These are phyloP conservation scores for Elaeagnus macrophylla DNA, from an alignment of 306 rosid genomes.

Conservation along the genomic window DNA sequence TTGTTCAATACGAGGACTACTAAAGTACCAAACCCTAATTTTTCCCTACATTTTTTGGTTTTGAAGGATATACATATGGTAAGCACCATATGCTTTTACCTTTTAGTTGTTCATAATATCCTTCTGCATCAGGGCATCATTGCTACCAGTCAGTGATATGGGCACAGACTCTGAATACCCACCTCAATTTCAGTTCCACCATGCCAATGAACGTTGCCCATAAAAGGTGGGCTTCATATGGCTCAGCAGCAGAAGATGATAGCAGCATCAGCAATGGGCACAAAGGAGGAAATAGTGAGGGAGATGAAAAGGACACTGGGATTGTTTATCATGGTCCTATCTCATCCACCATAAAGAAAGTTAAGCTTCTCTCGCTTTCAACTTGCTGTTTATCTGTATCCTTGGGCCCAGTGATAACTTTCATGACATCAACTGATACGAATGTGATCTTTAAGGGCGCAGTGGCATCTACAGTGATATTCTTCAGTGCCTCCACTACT, in stretches of 20 bases:
- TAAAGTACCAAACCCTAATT: too few relatives aligned
- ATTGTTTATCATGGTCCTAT: conserved; percentile 69
- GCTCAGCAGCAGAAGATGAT: conserved; percentile 43
- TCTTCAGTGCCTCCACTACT: conserved; percentile 68
- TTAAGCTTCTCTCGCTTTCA: conserved; percentile 82
- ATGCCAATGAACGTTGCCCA: conserved; percentile 27
- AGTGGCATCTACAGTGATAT: conserved; percentile 70
- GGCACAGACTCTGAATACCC: conserved; percentile 18
- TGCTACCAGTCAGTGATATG: conserved; percentile 29
- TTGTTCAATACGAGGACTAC: too few relatives aligned
- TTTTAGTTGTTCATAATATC: conserved; percentile 5
- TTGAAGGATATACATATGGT: not conserved
- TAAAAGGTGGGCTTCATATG: conserved; percentile 70
- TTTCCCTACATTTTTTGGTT: too few relatives aligned
- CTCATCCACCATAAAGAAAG: conserved; percentile 76
- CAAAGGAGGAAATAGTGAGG: conserved; percentile 29
- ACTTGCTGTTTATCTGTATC: conserved; percentile 94
- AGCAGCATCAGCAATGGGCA: conserved; percentile 80
- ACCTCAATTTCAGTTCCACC: conserved; percentile 17
- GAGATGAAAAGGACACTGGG: conserved; percentile 50
- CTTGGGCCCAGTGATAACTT: conserved; percentile 81
- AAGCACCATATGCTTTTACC: not conserved
- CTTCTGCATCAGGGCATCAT: conserved; percentile 43
- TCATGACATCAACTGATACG: conserved; percentile 86
- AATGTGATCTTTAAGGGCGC: conserved; percentile 93